These are phyloP conservation scores for Conringia planisiliqua DNA, from an alignment of 345 rosid species.

Conservation along the genomic window DNA sequence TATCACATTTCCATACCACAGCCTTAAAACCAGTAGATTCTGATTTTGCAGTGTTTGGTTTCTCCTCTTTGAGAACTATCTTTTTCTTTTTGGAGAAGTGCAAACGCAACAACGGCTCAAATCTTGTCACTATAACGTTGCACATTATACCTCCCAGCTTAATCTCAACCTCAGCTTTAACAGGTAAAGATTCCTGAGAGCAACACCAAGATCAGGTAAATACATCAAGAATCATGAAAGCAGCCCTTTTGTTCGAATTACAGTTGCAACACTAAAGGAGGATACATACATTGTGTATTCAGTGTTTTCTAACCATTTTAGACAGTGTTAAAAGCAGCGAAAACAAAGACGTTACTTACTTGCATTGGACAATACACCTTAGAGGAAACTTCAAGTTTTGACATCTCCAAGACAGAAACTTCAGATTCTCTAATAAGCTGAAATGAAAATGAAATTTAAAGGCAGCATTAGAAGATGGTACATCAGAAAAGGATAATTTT, in stretches of 20 bases:
- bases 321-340: background rate
- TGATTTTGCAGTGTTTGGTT: slow-evolving; percentile 41
- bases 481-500: slow-evolving; percentile 2
- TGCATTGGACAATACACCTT: slow-evolving; percentile 65
- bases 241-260: background rate
- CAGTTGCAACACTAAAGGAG: slow-evolving; percentile 12
- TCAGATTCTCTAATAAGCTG: slow-evolving; percentile 86
- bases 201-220: slow-evolving; percentile 9
- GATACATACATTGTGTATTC: background rate
- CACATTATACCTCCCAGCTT: slow-evolving; percentile 76
- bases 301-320: background rate
- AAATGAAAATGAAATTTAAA: slow-evolving; percentile 34
- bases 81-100: slow-evolving; percentile 65
- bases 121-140: slow-evolving; percentile 62
- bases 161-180: slow-evolving; percentile 83
- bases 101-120: slow-evolving; percentile 72
- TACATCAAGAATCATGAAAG: slow-evolving; percentile 8
- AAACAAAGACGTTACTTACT: slow-evolving; percentile 44
- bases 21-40: slow-evolving; percentile 49
- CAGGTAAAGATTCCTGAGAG: slow-evolving; percentile 63
- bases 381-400: slow-evolving; percentile 63
- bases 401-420: slow-evolving; percentile 75
- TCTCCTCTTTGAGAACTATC: slow-evolving; percentile 66
- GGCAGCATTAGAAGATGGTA: slow-evolving; percentile 14
- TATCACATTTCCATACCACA: slow-evolving; percentile 79